Conservation (phyloP, 2,329 filamentous ascomycete genomes). For the Coleophoma cylindrospora region DNA sequence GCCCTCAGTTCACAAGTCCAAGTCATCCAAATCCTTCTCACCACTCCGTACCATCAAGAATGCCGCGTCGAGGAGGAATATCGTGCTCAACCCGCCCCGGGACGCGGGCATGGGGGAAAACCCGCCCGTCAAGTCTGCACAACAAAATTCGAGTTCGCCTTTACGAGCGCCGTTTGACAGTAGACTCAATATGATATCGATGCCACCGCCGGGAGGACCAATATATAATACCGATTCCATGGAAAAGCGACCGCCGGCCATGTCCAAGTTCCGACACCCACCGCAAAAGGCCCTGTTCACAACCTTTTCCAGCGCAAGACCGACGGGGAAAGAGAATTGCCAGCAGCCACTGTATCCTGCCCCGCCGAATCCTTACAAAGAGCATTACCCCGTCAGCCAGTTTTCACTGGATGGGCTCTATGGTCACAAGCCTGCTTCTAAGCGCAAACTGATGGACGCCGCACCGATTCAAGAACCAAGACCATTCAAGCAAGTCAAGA, state of each 20-base stretch:
- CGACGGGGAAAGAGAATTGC: conserved; percentile 50
- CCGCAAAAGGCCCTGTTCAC: conserved; percentile 48
- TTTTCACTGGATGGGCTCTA: conserved; percentile 48
- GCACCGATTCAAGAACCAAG: conserved; percentile 66
- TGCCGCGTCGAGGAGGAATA: conserved; percentile 47
- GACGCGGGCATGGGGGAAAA: conserved; percentile 41
- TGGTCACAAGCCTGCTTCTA: conserved; percentile 43
- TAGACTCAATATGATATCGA: conserved; percentile 61
- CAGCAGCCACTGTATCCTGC: conserved; percentile 43
- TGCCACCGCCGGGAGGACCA: conserved; percentile 57
- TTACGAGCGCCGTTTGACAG: conserved; percentile 56
- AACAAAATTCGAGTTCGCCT: conserved; percentile 51
- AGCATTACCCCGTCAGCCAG: conserved; percentile 27
- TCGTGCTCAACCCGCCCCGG: conserved; percentile 59
- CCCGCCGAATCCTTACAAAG: conserved; percentile 32
- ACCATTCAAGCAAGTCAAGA: conserved; percentile 62
- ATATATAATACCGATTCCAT: conserved; percentile 60
- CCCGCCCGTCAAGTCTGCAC: conserved; percentile 65
- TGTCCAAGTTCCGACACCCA: conserved; percentile 54
- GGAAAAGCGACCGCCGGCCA: conserved; percentile 57
- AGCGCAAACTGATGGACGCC: conserved; percentile 66
- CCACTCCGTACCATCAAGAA: conserved; percentile 36
- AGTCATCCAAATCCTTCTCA: conserved; percentile 19
- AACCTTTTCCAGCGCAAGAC: conserved; percentile 28
- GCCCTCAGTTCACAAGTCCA: conserved; percentile 18